Base-by-base conservation (phyloP, 805 yeast genomes). In the Dipodascopsis uninucleata region DNA sequence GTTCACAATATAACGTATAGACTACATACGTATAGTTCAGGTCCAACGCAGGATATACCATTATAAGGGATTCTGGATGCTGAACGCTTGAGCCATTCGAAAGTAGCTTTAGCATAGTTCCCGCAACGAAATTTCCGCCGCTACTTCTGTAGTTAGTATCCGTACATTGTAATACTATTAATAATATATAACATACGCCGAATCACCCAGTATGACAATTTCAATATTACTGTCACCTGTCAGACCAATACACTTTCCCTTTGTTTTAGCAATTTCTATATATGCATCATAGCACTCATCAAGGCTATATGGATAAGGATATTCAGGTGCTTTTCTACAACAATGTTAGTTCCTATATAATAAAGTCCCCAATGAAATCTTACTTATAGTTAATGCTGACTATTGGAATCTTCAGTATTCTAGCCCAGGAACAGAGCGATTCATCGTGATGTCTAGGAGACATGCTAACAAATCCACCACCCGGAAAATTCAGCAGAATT, bases 401-500 rank as follows among this genome's bases (percentile, higher is more conserved):
- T 9, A 56, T 32, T 8, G 59, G 59, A 12, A 47, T 14, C 29
- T 43, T 47, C 41, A 53, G 36, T 17, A 41, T 36, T 36, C 45
- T 53, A 2, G 60, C 56, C 60, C 60, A 56, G 5, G 49, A 37
- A 8, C 52, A 34, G 7, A 61, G 41, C 12, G 56, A 41, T 22
- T 58, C 61, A 26, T 58, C 57, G 28, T 53, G 58, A 28, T 58
- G 49, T 21, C 55, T 29, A 29, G 63, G 63, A 12, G 46, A 41
- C 59, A 50, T 53, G 32, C 59, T 38, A 28, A 61, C 60, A 44
- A 60, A 60, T 5, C 64, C 63, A 16, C 63, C 63, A 21, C 63
- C 63, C 20, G 60, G 63, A 31, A 60, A 45, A 36, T 49, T 38
- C 28, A 52, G 34, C 28, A 60, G 24, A 28, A 60, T 39, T 29